Conservation (phyloP, 805 yeast species). For the Wickerhamiella spandovensis region DNA sequence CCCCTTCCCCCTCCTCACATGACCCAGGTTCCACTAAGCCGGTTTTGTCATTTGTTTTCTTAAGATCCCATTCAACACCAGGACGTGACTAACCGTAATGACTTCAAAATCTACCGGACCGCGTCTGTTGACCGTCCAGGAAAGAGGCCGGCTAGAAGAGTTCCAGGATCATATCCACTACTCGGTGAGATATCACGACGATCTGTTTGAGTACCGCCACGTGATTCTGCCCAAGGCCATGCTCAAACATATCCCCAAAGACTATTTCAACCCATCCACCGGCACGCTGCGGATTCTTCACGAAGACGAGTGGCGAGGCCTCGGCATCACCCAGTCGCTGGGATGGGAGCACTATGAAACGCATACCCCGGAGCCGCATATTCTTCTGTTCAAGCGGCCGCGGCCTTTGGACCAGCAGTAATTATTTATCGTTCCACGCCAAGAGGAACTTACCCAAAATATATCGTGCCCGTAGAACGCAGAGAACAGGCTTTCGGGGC, state of each 20-base stretch:
- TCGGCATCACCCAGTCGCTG: conserved; percentile 91
- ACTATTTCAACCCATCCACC: conserved; percentile 83
- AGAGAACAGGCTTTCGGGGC: too few relatives aligned
- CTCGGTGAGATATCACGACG: conserved; percentile 82
- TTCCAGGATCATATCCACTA: conserved; percentile 91
- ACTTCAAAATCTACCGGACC: conserved; percentile 3
- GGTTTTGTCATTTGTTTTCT: not conserved
- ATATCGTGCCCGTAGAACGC: not conserved
- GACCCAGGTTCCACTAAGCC: not conserved
- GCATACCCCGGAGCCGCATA: conserved; percentile 98
- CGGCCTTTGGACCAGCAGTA: conserved; percentile 8
- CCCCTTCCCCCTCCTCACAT: too few relatives aligned
- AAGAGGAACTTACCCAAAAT: not conserved
- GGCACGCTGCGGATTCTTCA: conserved; percentile 82
- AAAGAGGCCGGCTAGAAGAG: conserved; percentile 74
- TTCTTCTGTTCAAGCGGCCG: conserved; percentile 55
- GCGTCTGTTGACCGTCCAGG: conserved; percentile 68
- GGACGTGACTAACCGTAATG: not conserved
- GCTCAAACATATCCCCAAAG: conserved; percentile 87
- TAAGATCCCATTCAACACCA: not conserved
- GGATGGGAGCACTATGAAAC: conserved; percentile 99
- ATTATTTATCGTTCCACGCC: not conserved
- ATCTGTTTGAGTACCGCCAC: conserved; percentile 84
- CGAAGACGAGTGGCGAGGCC: conserved; percentile 98
- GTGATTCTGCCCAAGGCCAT: conserved; percentile 94